Evolutionary conservation across 768 basidiomycete genomes (phyloP).

Genomic region (Termitomyces sp.): DNA sequence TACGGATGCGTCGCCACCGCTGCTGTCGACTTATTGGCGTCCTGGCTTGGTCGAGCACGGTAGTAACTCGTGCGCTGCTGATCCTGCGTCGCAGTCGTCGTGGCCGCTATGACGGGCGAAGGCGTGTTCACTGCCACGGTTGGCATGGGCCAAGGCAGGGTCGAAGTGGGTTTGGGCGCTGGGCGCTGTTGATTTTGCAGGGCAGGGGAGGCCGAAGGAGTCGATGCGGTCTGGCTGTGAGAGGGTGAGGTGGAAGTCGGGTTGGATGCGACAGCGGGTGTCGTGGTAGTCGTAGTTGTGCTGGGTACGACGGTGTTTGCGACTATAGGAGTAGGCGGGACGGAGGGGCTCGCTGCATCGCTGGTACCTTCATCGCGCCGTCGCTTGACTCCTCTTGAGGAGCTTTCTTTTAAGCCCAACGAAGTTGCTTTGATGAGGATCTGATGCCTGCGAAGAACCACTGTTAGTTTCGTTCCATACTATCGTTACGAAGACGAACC

Average conservation of each 20-base stretch:
- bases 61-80: constrained; percentile 52
- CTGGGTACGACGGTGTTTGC: constrained; percentile 19
- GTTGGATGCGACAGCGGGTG: constrained; percentile 9
- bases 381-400: constrained; percentile 42
- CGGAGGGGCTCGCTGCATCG: constrained; percentile 25
- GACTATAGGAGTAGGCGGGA: constrained; percentile 26
- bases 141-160: constrained; percentile 69
- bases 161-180: constrained; percentile 19
- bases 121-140: constrained; percentile 59
- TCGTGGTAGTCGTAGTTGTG: constrained; percentile 14
- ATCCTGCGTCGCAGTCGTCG: constrained; percentile 28
- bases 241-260: constrained; percentile 32
- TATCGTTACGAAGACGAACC: constrained; percentile 35
- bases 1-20: constrained; percentile 30
- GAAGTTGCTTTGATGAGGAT: constrained; percentile 78
- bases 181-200: constrained; percentile 38
- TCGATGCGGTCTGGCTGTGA: constrained; percentile 37
- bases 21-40: constrained; percentile 6
- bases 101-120: constrained; percentile 49
- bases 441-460: constrained; percentile 55
- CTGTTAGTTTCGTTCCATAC: not conserved
- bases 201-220: constrained; percentile 52
- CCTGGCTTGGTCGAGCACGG: constrained; percentile 37
- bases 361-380: constrained; percentile 39
- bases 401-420: constrained; percentile 76